Evolutionary conservation across 2,329 filamentous ascomycete species (phyloP).

Genomic region (Purpureocillium lavendulum): DNA sequence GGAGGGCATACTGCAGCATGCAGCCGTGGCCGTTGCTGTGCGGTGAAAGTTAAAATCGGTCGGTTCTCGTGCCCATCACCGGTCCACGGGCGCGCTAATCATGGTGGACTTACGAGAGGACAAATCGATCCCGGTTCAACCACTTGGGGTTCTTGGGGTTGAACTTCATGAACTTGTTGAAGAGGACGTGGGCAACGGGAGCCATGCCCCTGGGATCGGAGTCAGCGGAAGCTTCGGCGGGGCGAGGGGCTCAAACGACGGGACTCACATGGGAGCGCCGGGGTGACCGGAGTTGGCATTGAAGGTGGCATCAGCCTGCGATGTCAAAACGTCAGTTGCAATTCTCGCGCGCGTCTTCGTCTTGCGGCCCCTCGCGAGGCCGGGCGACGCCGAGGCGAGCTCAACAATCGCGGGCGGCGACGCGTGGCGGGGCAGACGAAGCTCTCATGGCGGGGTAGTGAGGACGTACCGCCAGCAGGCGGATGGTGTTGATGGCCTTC

Average conservation of each 20-base stretch:
- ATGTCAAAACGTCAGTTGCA: slow-evolving; percentile 1
- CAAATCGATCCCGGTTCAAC: slow-evolving; percentile 96
- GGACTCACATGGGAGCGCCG: slow-evolving; percentile 82
- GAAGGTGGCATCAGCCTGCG: slow-evolving; percentile 92
- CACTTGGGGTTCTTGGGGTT: slow-evolving; percentile 98
- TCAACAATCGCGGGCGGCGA: too few relatives aligned
- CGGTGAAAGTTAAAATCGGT: neutral
- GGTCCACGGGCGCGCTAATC: neutral
- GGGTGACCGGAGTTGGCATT: slow-evolving; percentile 97
- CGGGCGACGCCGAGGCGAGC: too few relatives aligned
- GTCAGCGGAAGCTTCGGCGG: slow-evolving; percentile 20
- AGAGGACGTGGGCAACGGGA: slow-evolving; percentile 91
- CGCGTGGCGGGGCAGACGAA: slow-evolving; percentile 18
- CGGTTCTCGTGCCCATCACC: slow-evolving; percentile 5
- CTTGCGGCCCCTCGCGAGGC: too few relatives aligned
- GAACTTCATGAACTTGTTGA: slow-evolving; percentile 99
- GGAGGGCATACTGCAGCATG: slow-evolving; percentile 98
- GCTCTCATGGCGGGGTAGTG: slow-evolving; percentile 20
- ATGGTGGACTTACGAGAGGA: slow-evolving; percentile 76
- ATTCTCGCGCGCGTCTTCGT: neutral
- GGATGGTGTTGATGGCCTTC: slow-evolving; percentile 97
- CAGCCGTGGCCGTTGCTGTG: slow-evolving; percentile 92
- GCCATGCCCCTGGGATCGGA: slow-evolving; percentile 61
- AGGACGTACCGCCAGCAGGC: slow-evolving; percentile 79
- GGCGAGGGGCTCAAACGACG: slow-evolving; percentile 1